These are phyloP conservation scores for Gymnopus androsaceus DNA, from an alignment of 1,284 basidiomycete species.

Conservation along the genomic window DNA sequence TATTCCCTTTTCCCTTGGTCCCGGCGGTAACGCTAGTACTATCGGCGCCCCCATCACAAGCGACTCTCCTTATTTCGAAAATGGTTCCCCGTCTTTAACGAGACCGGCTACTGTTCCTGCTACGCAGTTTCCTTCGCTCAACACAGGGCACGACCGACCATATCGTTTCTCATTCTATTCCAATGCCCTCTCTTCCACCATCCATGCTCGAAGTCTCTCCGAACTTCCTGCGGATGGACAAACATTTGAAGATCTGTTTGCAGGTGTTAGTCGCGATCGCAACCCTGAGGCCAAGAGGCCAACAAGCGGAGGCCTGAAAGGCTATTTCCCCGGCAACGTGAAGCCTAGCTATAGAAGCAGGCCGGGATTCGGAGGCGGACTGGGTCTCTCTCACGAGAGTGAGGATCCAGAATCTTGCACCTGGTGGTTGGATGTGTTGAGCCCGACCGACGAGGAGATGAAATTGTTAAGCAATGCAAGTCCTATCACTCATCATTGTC, in stretches of 20 bases:
- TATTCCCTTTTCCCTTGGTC: constrained; percentile 40
- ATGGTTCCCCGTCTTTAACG: constrained; percentile 20
- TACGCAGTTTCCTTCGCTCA: constrained; percentile 14
- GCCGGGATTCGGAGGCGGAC: constrained; percentile 7
- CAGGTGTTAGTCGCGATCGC: constrained; percentile 42
- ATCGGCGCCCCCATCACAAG: not conserved
- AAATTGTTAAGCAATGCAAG: constrained; percentile 88
- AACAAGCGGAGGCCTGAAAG: not conserved
- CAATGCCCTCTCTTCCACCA: constrained; percentile 89
- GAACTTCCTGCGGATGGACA: constrained; percentile 96
- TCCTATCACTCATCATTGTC: not conserved
- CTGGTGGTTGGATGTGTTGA: constrained; percentile 97
- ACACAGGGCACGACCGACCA: constrained; percentile 80
- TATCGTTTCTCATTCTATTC: constrained; percentile 99
- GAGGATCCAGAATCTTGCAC: constrained; percentile 50
- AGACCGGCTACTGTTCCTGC: constrained; percentile 6
- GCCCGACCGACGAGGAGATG: constrained; percentile 98
- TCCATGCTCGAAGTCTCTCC: constrained; percentile 90
- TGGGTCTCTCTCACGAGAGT: constrained; percentile 1
- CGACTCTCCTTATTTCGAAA: not conserved
- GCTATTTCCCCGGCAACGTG: constrained; percentile 11
- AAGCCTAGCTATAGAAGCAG: constrained; percentile 3
- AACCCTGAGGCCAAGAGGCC: constrained; percentile 3
- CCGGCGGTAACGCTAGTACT: constrained; percentile 27
- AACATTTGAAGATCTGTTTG: constrained; percentile 90